Percentiles rank a stretch among this genome's conserved stretches.
Conservation (phyloP, 331 rosid genomes). For the Quercus tomentella region DNA sequence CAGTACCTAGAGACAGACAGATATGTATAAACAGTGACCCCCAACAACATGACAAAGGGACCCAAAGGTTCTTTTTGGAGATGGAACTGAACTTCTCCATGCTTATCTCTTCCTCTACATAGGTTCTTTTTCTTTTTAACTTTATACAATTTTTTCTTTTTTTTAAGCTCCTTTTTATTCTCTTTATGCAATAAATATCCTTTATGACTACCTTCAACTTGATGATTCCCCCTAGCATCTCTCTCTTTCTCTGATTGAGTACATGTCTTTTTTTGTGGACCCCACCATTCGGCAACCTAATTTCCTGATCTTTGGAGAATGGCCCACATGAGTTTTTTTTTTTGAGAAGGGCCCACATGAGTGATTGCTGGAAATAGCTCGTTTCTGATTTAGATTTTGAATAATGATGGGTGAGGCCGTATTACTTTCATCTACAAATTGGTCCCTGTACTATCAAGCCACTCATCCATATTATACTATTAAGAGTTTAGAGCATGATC, state of each 20-base stretch:
- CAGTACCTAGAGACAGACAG: conserved; percentile 25
- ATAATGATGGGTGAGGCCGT: conserved; percentile 12
- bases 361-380: conserved; percentile 54
- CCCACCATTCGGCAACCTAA: conserved; percentile 47
- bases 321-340: conserved; percentile 70
- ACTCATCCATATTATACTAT: background rate
- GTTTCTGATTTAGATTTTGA: conserved; percentile 40
- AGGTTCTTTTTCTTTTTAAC: conserved; percentile 9
- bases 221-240: conserved; percentile 48
- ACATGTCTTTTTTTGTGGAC: conserved; percentile 55
- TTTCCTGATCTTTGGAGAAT: conserved; percentile 52
- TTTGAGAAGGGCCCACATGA: conserved; percentile 60
- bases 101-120: conserved; percentile 41
- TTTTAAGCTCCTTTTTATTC: background rate
- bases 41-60: conserved; percentile 50
- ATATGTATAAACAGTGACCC: conserved; percentile 48
- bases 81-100: conserved; percentile 54
- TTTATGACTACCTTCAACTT: conserved; percentile 33
- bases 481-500: background rate
- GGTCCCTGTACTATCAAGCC: background rate
- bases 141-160: background rate
- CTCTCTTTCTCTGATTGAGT: conserved; percentile 48
- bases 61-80: conserved; percentile 38
- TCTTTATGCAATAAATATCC: conserved; percentile 41
- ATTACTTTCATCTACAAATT: conserved; percentile 20